Evolutionary conservation across 441 rosid genomes (phyloP).

Genomic region (Theobroma grandiflorum): DNA sequence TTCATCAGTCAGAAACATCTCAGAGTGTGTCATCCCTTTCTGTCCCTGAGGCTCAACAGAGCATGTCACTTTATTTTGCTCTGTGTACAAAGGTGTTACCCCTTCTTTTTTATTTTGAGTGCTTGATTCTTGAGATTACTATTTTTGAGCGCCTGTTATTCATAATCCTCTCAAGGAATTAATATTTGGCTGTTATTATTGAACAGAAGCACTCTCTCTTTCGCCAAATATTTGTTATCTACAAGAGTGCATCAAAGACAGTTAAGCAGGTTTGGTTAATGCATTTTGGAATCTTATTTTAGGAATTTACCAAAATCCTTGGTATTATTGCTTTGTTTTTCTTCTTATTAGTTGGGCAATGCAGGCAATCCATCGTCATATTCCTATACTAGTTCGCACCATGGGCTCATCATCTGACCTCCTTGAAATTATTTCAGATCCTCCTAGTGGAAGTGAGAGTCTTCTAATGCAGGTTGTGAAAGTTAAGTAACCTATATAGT

Average conservation of each 20-base stretch:
- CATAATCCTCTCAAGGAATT: constrained; percentile 8
- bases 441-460: constrained; percentile 89
- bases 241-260: constrained; percentile 66
- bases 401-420: constrained; percentile 93
- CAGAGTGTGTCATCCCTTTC: constrained; percentile 52
- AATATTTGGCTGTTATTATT: constrained; percentile 33
- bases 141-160: constrained; percentile 29
- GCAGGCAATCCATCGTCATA: constrained; percentile 95
- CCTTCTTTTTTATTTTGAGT: constrained; percentile 27
- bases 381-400: constrained; percentile 94
- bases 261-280: constrained; percentile 79
- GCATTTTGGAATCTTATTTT: constrained; percentile 24
- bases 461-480: constrained; percentile 86
- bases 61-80: constrained; percentile 96
- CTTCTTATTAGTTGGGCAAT: constrained; percentile 39
- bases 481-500: constrained; percentile 31
- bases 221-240: constrained; percentile 76
- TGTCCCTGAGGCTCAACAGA: constrained; percentile 79
- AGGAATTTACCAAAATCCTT: constrained; percentile 27
- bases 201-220: constrained; percentile 95
- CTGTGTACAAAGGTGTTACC: constrained; percentile 92
- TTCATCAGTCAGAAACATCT: constrained; percentile 49
- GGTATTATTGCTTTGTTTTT: constrained; percentile 20
- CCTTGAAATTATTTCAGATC: constrained; percentile 93
- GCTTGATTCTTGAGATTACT: constrained; percentile 27